phyloP scores from a whole-genome alignment of 2,329 filamentous ascomycete genomes.

The Epichloe scottii region DNA sequence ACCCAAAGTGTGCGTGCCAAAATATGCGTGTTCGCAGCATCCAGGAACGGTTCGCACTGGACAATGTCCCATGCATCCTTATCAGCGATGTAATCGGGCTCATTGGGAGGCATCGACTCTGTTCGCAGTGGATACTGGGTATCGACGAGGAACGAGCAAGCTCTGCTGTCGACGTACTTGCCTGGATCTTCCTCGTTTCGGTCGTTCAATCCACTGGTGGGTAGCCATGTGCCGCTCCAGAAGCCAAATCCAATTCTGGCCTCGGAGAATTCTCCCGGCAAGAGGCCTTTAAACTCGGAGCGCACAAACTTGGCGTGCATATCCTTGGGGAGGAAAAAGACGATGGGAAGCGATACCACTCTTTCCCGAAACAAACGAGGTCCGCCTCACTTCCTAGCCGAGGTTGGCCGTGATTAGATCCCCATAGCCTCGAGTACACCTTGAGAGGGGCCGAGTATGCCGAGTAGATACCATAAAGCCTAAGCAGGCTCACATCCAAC shows the following conservation, averaged over 20 bases:
- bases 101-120: slow-evolving; percentile 45
- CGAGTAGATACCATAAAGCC: slow-evolving; percentile 64
- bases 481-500: slow-evolving; percentile 53
- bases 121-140: slow-evolving; percentile 57
- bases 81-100: slow-evolving; percentile 72
- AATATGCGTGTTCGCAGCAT: slow-evolving; percentile 59
- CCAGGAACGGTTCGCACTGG: slow-evolving; percentile 67
- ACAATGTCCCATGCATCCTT: slow-evolving; percentile 64
- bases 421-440: slow-evolving; percentile 56
- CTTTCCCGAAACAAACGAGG: slow-evolving; percentile 80
- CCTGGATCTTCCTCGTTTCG: slow-evolving; percentile 72
- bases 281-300: slow-evolving; percentile 76
- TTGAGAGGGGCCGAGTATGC: slow-evolving; percentile 73
- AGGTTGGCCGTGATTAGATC: slow-evolving; percentile 28
- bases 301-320: slow-evolving; percentile 83
- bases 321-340: slow-evolving; percentile 80
- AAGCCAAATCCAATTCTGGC: slow-evolving; percentile 55
- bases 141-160: slow-evolving; percentile 79
- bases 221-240: slow-evolving; percentile 73
- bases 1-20: slow-evolving; percentile 72
- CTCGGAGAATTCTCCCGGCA: slow-evolving; percentile 84
- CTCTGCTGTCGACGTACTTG: slow-evolving; percentile 70
- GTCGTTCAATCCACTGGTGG: slow-evolving; percentile 81
- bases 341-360: slow-evolving; percentile 96
- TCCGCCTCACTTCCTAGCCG: slow-evolving; percentile 47